Evolutionary conservation across 2,329 filamentous ascomycete species (phyloP).

Genomic region (Neofusicoccum laricinum): DNA sequence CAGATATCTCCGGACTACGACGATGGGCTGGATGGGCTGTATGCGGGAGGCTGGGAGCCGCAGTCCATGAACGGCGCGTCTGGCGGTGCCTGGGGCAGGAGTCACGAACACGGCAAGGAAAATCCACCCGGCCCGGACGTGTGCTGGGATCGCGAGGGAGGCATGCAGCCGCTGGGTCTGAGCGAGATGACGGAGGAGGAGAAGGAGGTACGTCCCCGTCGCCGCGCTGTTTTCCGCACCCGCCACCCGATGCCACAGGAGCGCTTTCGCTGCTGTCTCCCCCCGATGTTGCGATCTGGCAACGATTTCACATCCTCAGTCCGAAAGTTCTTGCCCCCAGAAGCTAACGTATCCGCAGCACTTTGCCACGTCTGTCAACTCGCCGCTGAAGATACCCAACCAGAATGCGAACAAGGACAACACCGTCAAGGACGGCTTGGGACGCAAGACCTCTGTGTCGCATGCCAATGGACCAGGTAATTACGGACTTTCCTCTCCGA

Average conservation of each 20-base stretch:
- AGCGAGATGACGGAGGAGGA: conserved; percentile 68
- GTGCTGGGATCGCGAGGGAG: conserved; percentile 80
- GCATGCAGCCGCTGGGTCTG: conserved; percentile 68
- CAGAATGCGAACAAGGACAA: conserved; percentile 63
- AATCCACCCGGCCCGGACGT: conserved; percentile 78
- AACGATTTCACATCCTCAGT: conserved; percentile 20
- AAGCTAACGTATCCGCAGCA: conserved; percentile 51
- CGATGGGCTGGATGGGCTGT: conserved; percentile 65
- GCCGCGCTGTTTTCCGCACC: no score
- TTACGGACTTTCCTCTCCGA: conserved; percentile 72
- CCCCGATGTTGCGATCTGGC: not conserved
- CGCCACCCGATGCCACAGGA: not conserved
- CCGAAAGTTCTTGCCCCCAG: conserved; percentile 12
- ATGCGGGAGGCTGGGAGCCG: conserved; percentile 76
- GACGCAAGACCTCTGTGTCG: conserved; percentile 78
- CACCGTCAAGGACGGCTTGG: conserved; percentile 51
- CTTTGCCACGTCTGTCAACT: conserved; percentile 87
- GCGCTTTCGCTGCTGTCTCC: no score
- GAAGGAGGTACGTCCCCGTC: conserved; percentile 52
- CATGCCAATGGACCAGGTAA: conserved; percentile 57
- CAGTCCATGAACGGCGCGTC: conserved; percentile 63
- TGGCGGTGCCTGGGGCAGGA: conserved; percentile 69
- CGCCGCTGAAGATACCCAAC: conserved; percentile 79
- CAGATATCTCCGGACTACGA: conserved; percentile 52
- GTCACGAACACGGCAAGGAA: conserved; percentile 66